phyloP scores from a whole-genome alignment of 805 yeast species.

The Cyberlindnera lachancei region DNA sequence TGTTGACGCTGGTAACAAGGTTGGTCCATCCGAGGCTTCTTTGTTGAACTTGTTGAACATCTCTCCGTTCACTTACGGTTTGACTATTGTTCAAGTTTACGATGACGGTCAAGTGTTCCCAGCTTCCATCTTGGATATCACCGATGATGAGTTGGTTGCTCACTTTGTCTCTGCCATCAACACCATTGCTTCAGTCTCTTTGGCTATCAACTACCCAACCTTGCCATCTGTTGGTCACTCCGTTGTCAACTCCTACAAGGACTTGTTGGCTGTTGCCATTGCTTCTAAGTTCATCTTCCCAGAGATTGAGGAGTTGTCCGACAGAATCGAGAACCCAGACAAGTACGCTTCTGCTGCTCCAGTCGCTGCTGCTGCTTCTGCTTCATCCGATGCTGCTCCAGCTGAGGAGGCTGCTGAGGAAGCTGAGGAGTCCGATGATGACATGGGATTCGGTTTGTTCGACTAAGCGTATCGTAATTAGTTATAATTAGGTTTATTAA shows the following conservation, averaged over 20 bases:
- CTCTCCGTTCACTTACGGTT: slow-evolving; percentile 99
- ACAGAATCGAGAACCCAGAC: slow-evolving; percentile 99
- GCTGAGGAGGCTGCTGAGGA: slow-evolving; percentile 72
- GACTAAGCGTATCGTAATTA: slow-evolving; percentile 58
- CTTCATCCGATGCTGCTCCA: slow-evolving; percentile 64
- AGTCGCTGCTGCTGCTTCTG: slow-evolving; percentile 82
- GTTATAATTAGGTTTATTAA: too few relatives aligned
- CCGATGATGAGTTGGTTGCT: slow-evolving; percentile 90
- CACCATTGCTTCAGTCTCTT: slow-evolving; percentile 91
- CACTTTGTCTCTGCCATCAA: slow-evolving; percentile 90
- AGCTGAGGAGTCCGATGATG: slow-evolving; percentile 55
- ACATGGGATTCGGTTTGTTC: slow-evolving; percentile 99
- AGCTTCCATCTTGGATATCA: slow-evolving; percentile 92
- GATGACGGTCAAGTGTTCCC: slow-evolving; percentile 99
- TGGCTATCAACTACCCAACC: slow-evolving; percentile 99
- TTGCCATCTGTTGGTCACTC: slow-evolving; percentile 99
- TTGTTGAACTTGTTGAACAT: slow-evolving; percentile 98
- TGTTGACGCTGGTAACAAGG: slow-evolving; percentile 77
- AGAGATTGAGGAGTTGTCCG: slow-evolving; percentile 98
- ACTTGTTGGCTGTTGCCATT: slow-evolving; percentile 93
- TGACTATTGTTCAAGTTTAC: slow-evolving; percentile 94
- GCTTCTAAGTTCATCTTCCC: slow-evolving; percentile 99
- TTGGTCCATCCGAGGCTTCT: slow-evolving; percentile 99
- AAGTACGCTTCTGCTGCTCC: slow-evolving; percentile 99
- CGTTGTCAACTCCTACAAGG: slow-evolving; percentile 98